Base-by-base conservation (phyloP, 148 eudicot species). In the Rhododendron ferrugineum region DNA sequence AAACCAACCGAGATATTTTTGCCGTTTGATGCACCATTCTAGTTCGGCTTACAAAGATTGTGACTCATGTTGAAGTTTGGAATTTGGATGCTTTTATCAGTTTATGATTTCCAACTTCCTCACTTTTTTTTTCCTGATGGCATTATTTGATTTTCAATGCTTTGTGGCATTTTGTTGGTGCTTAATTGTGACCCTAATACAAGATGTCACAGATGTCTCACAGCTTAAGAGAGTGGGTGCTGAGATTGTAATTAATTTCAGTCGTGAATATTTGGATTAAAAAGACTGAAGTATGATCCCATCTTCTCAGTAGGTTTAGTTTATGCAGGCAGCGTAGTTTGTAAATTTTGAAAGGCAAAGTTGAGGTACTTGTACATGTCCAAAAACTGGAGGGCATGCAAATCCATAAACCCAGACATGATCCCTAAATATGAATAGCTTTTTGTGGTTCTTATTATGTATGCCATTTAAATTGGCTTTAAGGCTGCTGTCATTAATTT, bases 31-130 rank as follows among this genome's bases (percentile, higher is more conserved):
- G 64, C 80, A 50, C 34, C 66, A 50, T 74, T 84, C 66, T 18
- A 81, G 64, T 58, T 11, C 15, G 18, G 72, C 73, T 56, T 81
- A 36, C 8, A 56, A 80, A 36, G 78, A 36, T 74, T 32, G 66
- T 54, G 66, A 36, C 28, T 80, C 50, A 8, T 14, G 9, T 32
- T 28, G 52, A 42, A 23, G 72, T 9, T 52, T 0, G 4, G 74
- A 68, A 68, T 56, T 56, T 22, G 74, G 74, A 82, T 42, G 56
- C 84, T 64, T 82, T 34, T 66, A 66, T 66, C 73, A 26, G 73
- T 26, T 66, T 42, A 26, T 46, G 42, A 68, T 20, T 68, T 8
- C 26, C 42, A 42, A 83, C 16, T 28, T 83, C 32, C 32, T 40
- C 7, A 70, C 20, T 3, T 68, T 60, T 22, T 54, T 20, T 49